These are phyloP conservation scores for Aspergillus biplanus DNA, from an alignment of 495 filamentous ascomycete species.

Conservation along the genomic window DNA sequence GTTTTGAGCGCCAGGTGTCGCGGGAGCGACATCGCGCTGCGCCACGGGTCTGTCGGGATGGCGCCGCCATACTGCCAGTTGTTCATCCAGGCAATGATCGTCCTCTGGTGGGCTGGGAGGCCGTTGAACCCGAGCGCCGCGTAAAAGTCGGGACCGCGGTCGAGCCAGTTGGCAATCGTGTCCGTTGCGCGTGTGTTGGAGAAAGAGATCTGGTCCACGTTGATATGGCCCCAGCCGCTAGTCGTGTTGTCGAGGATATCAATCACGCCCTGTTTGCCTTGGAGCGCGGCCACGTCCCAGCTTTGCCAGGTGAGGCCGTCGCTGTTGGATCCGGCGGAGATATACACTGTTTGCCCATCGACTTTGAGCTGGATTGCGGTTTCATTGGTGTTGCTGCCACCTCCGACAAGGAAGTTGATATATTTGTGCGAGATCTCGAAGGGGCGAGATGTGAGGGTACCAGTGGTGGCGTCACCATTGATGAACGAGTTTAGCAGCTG, in stretches of 20 bases:
- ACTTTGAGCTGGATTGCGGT: conserved; percentile 8
- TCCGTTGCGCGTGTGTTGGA: conserved; percentile 1
- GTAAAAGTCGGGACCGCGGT: conserved; percentile 64
- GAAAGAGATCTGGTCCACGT: conserved; percentile 10
- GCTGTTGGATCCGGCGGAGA: conserved; percentile 1
- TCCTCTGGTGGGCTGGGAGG: conserved; percentile 38
- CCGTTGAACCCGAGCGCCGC: conserved; percentile 59
- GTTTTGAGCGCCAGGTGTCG: conserved; percentile 41
- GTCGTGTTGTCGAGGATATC: conserved; percentile 5
- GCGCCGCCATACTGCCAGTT: conserved; percentile 59
- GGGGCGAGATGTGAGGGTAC: background rate
- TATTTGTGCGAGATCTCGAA: conserved; percentile 10
- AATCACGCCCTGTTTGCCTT: background rate
- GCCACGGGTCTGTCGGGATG: conserved; percentile 50
- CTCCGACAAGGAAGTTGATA: conserved; percentile 14
- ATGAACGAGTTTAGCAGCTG: conserved; percentile 9
- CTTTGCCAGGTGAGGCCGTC: conserved; percentile 5
- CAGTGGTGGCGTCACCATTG: background rate
- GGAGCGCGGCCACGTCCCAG: background rate
- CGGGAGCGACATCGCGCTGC: conserved; percentile 55
- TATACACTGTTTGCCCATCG: background rate
- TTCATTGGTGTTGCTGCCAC: conserved; percentile 9
- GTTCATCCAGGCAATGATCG: conserved; percentile 59
- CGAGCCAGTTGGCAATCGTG: conserved; percentile 43
- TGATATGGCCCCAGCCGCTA: conserved; percentile 12